Conservation (phyloP, 495 filamentous ascomycete genomes). For the Achaetomiella virescens region DNA sequence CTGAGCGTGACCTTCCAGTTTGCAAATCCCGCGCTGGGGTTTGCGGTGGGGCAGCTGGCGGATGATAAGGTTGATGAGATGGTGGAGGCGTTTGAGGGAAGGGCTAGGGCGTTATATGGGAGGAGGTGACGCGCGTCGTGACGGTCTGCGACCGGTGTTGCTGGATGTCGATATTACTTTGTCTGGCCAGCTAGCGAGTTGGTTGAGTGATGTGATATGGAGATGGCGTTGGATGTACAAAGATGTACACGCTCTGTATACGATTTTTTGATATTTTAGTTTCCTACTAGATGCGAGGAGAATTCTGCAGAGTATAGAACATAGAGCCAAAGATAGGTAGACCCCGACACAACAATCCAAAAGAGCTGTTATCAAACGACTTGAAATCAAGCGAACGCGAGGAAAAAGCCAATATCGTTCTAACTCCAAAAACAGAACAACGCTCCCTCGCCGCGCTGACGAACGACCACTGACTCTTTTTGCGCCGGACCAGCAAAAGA, state of each 20-base stretch:
- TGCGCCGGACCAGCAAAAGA: constrained; percentile 3
- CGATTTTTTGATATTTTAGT: background rate
- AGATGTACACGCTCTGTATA: background rate
- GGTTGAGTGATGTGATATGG: no score
- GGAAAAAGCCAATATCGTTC: background rate
- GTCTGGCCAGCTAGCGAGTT: background rate
- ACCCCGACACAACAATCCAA: background rate
- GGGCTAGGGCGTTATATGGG: constrained; percentile 55
- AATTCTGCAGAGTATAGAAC: constrained; percentile 2
- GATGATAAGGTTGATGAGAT: constrained; percentile 79
- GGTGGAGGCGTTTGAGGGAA: constrained; percentile 88
- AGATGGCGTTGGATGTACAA: background rate
- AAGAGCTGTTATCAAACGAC: constrained; percentile 1
- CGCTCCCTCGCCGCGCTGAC: constrained; percentile 4
- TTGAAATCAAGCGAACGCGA: background rate
- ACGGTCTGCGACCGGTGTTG: background rate
- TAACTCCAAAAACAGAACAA: constrained; percentile 13
- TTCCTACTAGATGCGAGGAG: background rate
- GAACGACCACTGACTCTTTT: constrained; percentile 7
- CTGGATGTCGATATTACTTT: background rate
- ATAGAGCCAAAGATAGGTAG: background rate
- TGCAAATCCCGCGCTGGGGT: constrained; percentile 73
- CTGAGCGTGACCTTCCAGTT: constrained; percentile 76
- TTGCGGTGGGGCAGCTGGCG: constrained; percentile 69
- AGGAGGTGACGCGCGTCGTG: background rate